phyloP scores from a whole-genome alignment of 345 rosid genomes.

The Salix exigua region DNA sequence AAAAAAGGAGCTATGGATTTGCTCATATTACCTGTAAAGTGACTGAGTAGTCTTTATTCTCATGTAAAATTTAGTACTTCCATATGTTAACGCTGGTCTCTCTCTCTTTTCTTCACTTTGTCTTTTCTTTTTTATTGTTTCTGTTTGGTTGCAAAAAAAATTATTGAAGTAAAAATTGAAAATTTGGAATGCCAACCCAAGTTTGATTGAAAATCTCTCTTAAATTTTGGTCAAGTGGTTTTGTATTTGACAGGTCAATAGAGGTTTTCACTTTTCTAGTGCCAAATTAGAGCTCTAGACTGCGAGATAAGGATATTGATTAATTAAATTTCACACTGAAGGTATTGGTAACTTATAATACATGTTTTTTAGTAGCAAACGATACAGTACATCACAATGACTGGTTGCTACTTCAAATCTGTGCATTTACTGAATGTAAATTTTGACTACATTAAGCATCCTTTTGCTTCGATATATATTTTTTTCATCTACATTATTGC shows the following conservation, averaged over 20 bases:
- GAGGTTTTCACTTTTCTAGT: constrained; percentile 4
- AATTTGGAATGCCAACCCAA: background rate
- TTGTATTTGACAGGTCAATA: background rate
- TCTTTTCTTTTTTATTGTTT: background rate
- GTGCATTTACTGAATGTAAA: background rate
- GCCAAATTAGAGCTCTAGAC: background rate
- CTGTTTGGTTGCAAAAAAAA: background rate
- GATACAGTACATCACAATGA: background rate
- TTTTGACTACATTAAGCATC: background rate
- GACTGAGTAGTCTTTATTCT: too few relatives aligned
- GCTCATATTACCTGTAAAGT: background rate
- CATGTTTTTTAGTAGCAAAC: background rate
- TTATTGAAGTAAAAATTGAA: background rate
- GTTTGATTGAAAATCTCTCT: background rate
- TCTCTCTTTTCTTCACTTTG: background rate
- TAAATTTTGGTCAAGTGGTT: too few relatives aligned
- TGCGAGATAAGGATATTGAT: background rate
- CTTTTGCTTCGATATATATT: background rate
- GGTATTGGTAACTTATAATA: background rate
- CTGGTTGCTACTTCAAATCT: background rate
- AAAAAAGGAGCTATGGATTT: background rate
- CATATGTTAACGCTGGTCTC: background rate
- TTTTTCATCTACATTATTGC: background rate
- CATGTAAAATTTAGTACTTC: background rate
- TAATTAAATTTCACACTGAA: background rate